A percentile compares a stretch with the other conserved stretches of the same genome.
Evolutionary conservation across 441 rosid genomes (phyloP).

Genomic region (Dalechampia spathulata): DNA sequence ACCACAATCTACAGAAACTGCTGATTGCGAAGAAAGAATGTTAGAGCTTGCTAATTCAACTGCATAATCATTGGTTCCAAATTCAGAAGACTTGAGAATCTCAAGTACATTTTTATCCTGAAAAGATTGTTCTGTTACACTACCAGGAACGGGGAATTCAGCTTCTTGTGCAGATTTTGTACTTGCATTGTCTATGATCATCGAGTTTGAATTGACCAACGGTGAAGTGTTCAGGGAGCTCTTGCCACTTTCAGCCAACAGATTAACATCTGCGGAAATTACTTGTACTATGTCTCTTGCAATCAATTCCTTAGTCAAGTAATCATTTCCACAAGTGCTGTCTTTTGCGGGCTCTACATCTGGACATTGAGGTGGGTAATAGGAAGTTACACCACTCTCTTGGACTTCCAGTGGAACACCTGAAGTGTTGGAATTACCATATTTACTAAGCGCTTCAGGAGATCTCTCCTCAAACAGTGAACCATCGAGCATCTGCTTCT

Average conservation of each 20-base stretch:
- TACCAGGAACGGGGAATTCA: constrained; percentile 10
- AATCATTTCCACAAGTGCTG: constrained; percentile 5
- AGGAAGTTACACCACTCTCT: constrained; percentile 9
- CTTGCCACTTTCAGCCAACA: constrained; percentile 13
- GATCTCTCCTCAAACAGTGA: constrained; percentile 10
- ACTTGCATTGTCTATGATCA: constrained; percentile 12
- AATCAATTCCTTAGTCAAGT: constrained; percentile 11
- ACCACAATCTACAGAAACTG: constrained; percentile 22
- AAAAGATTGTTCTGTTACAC: constrained; percentile 3
- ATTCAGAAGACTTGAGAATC: constrained; percentile 7
- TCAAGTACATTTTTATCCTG: constrained; percentile 10
- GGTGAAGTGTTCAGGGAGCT: constrained; percentile 6
- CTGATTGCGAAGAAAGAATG: constrained; percentile 11
- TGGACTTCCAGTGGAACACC: constrained; percentile 9
- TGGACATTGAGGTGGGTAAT: constrained; percentile 5
- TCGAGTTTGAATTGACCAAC: constrained; percentile 11
- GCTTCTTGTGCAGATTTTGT: constrained; percentile 14
- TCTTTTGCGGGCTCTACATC: constrained; percentile 13
- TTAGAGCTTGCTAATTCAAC: constrained; percentile 6
- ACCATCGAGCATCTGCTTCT: constrained; percentile 11
- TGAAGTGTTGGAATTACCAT: constrained; percentile 3
- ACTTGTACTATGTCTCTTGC: constrained; percentile 13
- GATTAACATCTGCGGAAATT: constrained; percentile 10
- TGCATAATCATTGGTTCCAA: constrained; percentile 9
- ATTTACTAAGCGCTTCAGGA: constrained; percentile 17